Base-by-base conservation (phyloP, 768 basidiomycete genomes). In the Pholiota microspora region DNA sequence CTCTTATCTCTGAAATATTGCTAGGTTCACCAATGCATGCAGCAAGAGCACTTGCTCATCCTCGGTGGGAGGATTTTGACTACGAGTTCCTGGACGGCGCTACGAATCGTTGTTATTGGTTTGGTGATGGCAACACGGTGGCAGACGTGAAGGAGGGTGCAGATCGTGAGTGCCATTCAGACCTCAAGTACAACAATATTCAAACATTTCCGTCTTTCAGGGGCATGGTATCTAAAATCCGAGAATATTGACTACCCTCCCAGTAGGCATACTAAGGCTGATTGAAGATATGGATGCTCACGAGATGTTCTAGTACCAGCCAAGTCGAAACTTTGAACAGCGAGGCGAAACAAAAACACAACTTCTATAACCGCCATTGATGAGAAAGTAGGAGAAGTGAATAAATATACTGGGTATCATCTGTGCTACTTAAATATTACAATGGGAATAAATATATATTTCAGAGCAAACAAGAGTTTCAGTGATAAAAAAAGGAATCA, bases 41-140 rank as follows among this genome's bases (percentile, higher is more conserved):
- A 0, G 67, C 72, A 4, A 73, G 71, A 24, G 74, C 78, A 1
- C 64, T 87, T 4, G 67, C 69, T 32, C 65, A 81, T 62, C 84
- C 84, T 4, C 77, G 85, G 4, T 86, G 84, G 83, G 85, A 87
- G 55, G 85, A 86, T 59, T 86, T 72, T 56, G 72, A 74, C 38
- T 84, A 81, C 54, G 77, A 84, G 60, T 66, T 53, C 4, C 60
- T 78, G 3, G 77, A 79, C 53, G 69, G 61, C 4, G 63, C 68
- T 35, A 69, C 67, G 49, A 84, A 85, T 58, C 66, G 79, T 8
- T 73, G 85, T 58, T 71, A 78, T 54, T 88, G 81, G 80, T 71
- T 85, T 6, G 85, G 86, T 2, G 77, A 84, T 52, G 84, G 85
- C 13, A 79, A 78, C 61, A 82, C 82, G 6, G 64, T 73, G n/a